Percentiles rank a stretch among this genome's conserved stretches.
phyloP scores from a whole-genome alignment of 495 filamentous ascomycete genomes.

The Neurospora tetraspora region DNA sequence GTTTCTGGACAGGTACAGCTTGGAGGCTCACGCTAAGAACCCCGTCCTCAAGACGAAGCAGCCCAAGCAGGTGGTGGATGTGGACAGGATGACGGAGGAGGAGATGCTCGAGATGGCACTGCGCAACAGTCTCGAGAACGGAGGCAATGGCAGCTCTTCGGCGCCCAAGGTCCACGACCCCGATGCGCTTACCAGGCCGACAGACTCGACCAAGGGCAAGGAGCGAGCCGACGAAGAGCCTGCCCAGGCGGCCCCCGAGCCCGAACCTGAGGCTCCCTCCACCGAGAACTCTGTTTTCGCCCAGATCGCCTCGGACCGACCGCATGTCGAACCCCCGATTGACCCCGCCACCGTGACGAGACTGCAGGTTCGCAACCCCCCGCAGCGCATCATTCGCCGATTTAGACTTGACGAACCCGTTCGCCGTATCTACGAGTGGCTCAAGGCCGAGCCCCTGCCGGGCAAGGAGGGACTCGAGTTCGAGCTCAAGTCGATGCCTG shows the following conservation, averaged over 20 bases:
- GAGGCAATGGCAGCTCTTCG: slow-evolving; percentile 7
- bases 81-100: slow-evolving; percentile 88
- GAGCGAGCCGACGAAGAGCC: slow-evolving; percentile 32
- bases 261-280: slow-evolving; percentile 11
- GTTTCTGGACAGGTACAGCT: slow-evolving; percentile 90
- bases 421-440: slow-evolving; percentile 83
- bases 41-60: slow-evolving; percentile 76
- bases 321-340: slow-evolving; percentile 66
- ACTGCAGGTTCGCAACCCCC: slow-evolving; percentile 80
- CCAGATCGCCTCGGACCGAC: slow-evolving; percentile 56
- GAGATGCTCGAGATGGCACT: slow-evolving; percentile 93
- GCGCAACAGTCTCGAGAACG: slow-evolving; percentile 61
- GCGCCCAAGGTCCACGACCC: slow-evolving; percentile 51
- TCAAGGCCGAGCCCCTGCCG: slow-evolving; percentile 71
- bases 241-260: background rate
- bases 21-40: slow-evolving; percentile 80
- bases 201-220: slow-evolving; percentile 50
- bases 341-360: slow-evolving; percentile 66
- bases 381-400: slow-evolving; percentile 69
- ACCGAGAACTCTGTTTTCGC: slow-evolving; percentile 42
- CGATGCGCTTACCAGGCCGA: slow-evolving; percentile 65
- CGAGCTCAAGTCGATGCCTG: slow-evolving; percentile 60
- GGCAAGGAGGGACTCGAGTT: slow-evolving; percentile 71
- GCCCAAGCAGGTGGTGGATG: slow-evolving; percentile 55
- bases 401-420: slow-evolving; percentile 78